Evolutionary conservation across 2,329 filamentous ascomycete species (phyloP), one percentile per base, ranked within the genome.

Genomic region (Pseudogymnoascus pannorum): DNA sequence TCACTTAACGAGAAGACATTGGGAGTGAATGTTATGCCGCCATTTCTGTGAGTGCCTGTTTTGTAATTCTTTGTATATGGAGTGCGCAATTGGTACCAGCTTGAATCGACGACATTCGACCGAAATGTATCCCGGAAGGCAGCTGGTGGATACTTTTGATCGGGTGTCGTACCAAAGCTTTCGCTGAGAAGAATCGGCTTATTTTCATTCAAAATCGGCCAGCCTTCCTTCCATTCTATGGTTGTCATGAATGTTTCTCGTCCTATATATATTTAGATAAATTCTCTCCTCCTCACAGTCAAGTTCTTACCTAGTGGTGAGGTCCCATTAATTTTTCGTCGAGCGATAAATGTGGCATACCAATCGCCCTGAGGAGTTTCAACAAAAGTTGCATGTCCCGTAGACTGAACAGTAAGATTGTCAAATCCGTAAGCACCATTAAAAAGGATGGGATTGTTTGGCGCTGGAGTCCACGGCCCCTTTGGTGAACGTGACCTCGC

Each of bases 1-100:
- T 66, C 65, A 14, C 63, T 63, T 5, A 66, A 40, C 2, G 57
- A 54, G 24, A 63, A 67, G 12, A 66, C 65, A 35, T 67, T 67
- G 1, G 65, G 64, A 22, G 16, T n/a, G 11, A 66, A 62, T 20
- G 16, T 62, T 4, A 67, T 31, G 58, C 59, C 42, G 38, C 38
- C 16, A 18, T 42, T 20, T 18, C 18, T 18, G 18, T 38, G 12
- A 20, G 20, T 20, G 26, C 61, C 31, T 8, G 60, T 38, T 24
- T 62, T 40, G 33, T 62, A 67, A 44, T 63, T 65, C 16, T 33
- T 44, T 5, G 63, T 65, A 40, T 66, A 67, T 31, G 64, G 64
- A 5, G 59, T 62, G 3, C 65, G 58, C 11, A 67, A 22, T 33
- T 66, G 63, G n/a, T 66, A 67, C 38, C 64, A 67, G 14, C 60